These are phyloP conservation scores for Boletus vermiculosoides DNA, from an alignment of 768 basidiomycete genomes.

Conservation along the genomic window DNA sequence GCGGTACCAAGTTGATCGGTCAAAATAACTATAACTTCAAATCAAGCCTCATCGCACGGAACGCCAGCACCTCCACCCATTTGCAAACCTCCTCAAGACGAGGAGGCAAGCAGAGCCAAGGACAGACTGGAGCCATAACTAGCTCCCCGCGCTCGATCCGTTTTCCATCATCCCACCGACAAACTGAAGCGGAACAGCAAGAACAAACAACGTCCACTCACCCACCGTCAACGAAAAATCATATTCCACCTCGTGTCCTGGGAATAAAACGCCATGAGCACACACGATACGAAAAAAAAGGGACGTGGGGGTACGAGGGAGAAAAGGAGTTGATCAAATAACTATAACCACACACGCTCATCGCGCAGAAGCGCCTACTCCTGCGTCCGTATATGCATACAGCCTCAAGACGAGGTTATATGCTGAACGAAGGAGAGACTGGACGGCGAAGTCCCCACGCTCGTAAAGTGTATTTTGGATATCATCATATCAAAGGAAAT, in stretches of 20 bases:
- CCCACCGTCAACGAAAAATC: not conserved
- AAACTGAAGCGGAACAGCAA: not conserved
- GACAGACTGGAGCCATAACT: constrained; percentile 23
- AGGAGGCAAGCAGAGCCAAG: constrained; percentile 18
- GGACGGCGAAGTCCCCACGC: constrained; percentile 33
- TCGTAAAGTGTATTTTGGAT: constrained; percentile 28
- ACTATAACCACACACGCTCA: constrained; percentile 37
- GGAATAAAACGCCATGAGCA: constrained; percentile 12
- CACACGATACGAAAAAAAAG: not conserved
- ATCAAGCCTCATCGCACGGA: constrained; percentile 20
- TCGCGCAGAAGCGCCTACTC: constrained; percentile 35
- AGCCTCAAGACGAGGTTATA: constrained; percentile 34
- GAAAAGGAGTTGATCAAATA: constrained; percentile 29
- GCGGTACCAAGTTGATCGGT: constrained; percentile 3
- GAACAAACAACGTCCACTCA: not conserved
- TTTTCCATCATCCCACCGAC: constrained; percentile 31
- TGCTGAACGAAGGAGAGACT: constrained; percentile 37
- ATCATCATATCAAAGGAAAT: constrained; percentile 28
- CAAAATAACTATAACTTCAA: constrained; percentile 36
- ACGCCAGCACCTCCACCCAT: constrained; percentile 22
- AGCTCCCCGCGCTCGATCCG: constrained; percentile 25
- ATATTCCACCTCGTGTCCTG: not conserved
- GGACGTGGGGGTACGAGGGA: too few relatives aligned
- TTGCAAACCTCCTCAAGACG: constrained; percentile 32
- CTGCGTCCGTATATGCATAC: constrained; percentile 35